A percentile compares a stretch with the other conserved stretches of the same genome.
phyloP scores from a whole-genome alignment of 2,329 filamentous ascomycete species.

The Cladosporium sp. region DNA sequence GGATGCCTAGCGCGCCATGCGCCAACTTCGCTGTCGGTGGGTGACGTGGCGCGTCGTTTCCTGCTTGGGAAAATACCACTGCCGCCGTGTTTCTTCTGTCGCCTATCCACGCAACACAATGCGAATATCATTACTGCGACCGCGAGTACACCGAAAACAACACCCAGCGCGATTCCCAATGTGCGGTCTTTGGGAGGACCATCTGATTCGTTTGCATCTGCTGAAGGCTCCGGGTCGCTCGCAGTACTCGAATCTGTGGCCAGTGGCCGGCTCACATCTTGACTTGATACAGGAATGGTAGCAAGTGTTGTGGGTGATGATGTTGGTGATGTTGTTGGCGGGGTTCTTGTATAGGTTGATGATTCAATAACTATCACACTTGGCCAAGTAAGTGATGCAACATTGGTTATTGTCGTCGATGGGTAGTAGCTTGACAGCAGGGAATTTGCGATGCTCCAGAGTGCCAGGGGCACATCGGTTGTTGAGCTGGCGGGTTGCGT shows the following conservation, averaged over 20 bases:
- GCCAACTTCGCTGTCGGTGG: conserved; percentile 14
- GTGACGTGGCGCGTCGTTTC: neutral
- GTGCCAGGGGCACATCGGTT: conserved; percentile 14
- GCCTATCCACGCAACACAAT: conserved; percentile 22
- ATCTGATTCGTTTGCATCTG: neutral
- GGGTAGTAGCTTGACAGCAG: conserved; percentile 21
- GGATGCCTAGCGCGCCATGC: conserved; percentile 13
- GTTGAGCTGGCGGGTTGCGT: neutral
- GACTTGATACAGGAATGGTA: conserved; percentile 10
- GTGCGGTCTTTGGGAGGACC: conserved; percentile 16
- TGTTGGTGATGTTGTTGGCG: neutral
- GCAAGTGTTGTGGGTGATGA: neutral
- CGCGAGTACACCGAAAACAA: conserved; percentile 23
- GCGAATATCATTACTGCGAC: conserved; percentile 21
- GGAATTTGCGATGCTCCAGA: conserved; percentile 21
- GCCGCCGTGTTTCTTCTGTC: conserved; percentile 17
- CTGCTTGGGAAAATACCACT: conserved; percentile 9
- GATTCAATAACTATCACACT: conserved; percentile 23
- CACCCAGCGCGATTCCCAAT: conserved; percentile 26
- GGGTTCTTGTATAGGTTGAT: conserved; percentile 21
- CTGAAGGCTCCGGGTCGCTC: neutral
- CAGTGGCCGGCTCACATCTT: conserved; percentile 15
- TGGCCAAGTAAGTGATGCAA: conserved; percentile 23
- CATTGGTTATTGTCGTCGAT: conserved; percentile 19
- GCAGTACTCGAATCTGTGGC: neutral